Evolutionary conservation across 768 basidiomycete genomes (phyloP), one percentile per base, ranked within the genome.

Genomic region (Collybiopsis confluens): DNA sequence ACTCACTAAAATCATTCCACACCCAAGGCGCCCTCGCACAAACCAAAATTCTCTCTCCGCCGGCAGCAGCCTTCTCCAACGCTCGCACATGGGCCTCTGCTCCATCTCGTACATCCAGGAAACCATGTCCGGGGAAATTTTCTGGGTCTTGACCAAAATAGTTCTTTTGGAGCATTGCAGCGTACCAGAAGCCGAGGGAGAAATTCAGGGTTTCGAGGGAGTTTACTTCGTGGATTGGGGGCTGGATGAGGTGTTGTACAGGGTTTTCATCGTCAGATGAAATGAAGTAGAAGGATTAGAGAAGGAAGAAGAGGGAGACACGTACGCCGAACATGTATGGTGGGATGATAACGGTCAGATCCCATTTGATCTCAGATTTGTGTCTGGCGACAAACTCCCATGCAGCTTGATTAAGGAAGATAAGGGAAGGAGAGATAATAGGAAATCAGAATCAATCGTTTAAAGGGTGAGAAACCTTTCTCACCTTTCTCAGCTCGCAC

Each of bases 1-100:
- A 61, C 64, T 45, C 33, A 65, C 62, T 48, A 56, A 56, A 64
- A 47, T 64, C 61, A 27, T 64, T 63, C 58, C 56, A 64, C 9
- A 49, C 45, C 18, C 45, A 30, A 49, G 49, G 59, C 51, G 51
- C 47, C 58, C 73, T 70, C 1, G 61, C 68, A 20, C 63, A 65
- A 26, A 79, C 55, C 58, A 86, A 74, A 60, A 85, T 75, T 37
- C 85, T 68, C 46, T 85, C 70, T 1, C 79, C 80, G 3, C 73
- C 73, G 0, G 82, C 82, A 8, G 73, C 73, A 4, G 69, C 67
- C 20, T 67, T 74, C 47, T 72, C 68, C 10, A 87, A 66, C 2
- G 82, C 79, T 3, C 65, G 63, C 1, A 73, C 71, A 59, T 87
- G 85, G 0, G 78, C 82, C 15, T 68, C 64, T 0, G 78, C 82